Base-by-base conservation (phyloP, 768 basidiomycete genomes). In the Hericium alpestre region DNA sequence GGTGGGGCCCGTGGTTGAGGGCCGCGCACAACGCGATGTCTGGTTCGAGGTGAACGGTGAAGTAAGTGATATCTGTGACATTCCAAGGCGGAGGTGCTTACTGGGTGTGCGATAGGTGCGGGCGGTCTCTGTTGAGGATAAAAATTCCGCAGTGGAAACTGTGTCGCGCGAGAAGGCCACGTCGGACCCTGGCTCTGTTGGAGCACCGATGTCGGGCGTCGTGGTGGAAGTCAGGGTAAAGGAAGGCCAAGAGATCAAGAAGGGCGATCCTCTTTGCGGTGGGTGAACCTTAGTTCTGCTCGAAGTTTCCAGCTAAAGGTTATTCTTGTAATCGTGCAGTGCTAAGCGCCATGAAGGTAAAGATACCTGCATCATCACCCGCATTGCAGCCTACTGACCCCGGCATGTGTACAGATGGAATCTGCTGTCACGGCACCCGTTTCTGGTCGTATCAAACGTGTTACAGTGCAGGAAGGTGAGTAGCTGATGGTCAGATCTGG, bases 41-140 rank as follows among this genome's bases (percentile, higher is more conserved):
- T 96, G 95, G 90, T 95, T 97, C 68, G 95, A 98, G 77, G 89
- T 95, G 58, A 95, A 95, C 65, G 93, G 93, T 72, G 92, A 95
- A 79, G 90, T 89, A 67, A 67, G 73, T 58, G 48, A 61, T 46
- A 62, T 54, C 22, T 37, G n/a, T 25, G 27, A 55, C 9, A 53
- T 38, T 27, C 7, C 11, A 25, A 23, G 51, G 32, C 38, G 38
- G 54, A 27, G 23, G 51, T 25, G 41, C 40, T 49, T 61, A 38
- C 59, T 18, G 18, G 2, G 53, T 41, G 54, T 40, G 23, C 51
- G 61, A 65, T 61, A 94, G 90, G 81, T 93, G 63, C 93, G 96
- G 63, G 93, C 96, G 18, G 92, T 98, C 46, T 77, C 91, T 53
- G 90, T 99, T 47, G 92, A 96, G 67, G 96, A 99, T 77, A 90